Percentiles rank a stretch among this genome's conserved stretches.
Evolutionary conservation across 1,284 basidiomycete species (phyloP).

Genomic region (Volvariella surrecta): DNA sequence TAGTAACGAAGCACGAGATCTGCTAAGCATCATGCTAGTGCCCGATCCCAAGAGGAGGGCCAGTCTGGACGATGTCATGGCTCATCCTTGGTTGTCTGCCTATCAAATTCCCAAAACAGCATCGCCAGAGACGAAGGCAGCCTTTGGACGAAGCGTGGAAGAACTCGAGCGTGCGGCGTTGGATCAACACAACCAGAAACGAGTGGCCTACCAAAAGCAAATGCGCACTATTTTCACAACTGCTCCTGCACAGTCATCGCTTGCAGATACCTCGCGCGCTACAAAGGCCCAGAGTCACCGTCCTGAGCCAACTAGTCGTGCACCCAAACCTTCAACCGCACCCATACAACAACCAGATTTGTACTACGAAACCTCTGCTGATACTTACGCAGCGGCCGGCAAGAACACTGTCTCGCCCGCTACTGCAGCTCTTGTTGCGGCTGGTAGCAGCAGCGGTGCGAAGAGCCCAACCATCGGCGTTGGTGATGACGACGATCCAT

Average conservation of each 20-base stretch:
- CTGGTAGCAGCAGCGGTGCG: slow-evolving; percentile 12
- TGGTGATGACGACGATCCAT: slow-evolving; percentile 34
- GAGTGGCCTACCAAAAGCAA: slow-evolving; percentile 71
- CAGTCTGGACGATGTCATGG: slow-evolving; percentile 70
- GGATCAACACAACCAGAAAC: slow-evolving; percentile 80
- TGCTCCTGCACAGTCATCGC: slow-evolving; percentile 5
- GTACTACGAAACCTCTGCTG: slow-evolving; percentile 21
- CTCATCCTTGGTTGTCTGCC: slow-evolving; percentile 74
- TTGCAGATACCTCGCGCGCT: slow-evolving; percentile 1
- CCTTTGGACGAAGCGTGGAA: slow-evolving; percentile 66
- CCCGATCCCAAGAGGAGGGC: slow-evolving; percentile 79
- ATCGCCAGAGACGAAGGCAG: slow-evolving; percentile 7
- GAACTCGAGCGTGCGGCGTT: slow-evolving; percentile 77
- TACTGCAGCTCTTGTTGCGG: slow-evolving; percentile 14
- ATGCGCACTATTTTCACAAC: slow-evolving; percentile 39
- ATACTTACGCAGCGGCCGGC: slow-evolving; percentile 1
- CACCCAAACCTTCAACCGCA: slow-evolving; percentile 8
- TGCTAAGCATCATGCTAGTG: slow-evolving; percentile 75
- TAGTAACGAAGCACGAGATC: slow-evolving; percentile 65
- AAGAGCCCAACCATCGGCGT: slow-evolving; percentile 18
- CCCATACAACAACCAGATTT: slow-evolving; percentile 22
- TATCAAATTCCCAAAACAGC: slow-evolving; percentile 32
- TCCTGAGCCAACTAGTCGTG: slow-evolving; percentile 23
- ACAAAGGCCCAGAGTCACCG: slow-evolving; percentile 36
- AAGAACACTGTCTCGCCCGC: slow-evolving; percentile 10